These are phyloP conservation scores for Penicillium diatomitis DNA, from an alignment of 495 filamentous ascomycete genomes.

Conservation along the genomic window DNA sequence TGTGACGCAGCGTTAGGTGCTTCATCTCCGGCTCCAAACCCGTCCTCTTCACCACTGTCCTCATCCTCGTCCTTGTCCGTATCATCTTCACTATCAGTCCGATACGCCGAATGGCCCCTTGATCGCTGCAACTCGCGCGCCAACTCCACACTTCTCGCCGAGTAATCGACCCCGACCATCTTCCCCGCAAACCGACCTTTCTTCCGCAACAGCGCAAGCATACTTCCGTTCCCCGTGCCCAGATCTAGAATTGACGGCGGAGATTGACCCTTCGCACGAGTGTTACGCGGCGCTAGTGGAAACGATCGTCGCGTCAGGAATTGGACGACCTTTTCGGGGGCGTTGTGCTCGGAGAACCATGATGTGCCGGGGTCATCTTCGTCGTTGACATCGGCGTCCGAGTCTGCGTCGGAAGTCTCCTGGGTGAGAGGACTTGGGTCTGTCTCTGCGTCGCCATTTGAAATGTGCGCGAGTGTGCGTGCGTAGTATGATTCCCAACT, in stretches of 20 bases:
- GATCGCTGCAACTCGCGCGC: constrained; percentile 43
- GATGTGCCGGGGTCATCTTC: constrained; percentile 41
- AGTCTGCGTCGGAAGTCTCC: constrained; percentile 6
- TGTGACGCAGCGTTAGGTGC: background rate
- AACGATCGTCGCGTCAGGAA: constrained; percentile 33
- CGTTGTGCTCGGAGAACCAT: constrained; percentile 46
- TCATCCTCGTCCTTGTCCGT: constrained; percentile 21
- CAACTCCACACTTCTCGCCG: constrained; percentile 58
- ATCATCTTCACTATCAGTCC: constrained; percentile 24
- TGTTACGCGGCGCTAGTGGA: constrained; percentile 26
- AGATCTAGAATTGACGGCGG: constrained; percentile 56
- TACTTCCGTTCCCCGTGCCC: constrained; percentile 86
- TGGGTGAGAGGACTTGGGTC: background rate
- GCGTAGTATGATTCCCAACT: constrained; percentile 43
- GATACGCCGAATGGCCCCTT: constrained; percentile 33
- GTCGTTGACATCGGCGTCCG: constrained; percentile 19
- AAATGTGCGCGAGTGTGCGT: constrained; percentile 33
- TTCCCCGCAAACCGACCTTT: constrained; percentile 46
- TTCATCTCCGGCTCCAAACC: constrained; percentile 1
- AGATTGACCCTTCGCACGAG: constrained; percentile 1
- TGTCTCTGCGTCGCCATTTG: constrained; percentile 3
- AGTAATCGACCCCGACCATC: constrained; percentile 88
- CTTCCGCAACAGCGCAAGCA: constrained; percentile 66
- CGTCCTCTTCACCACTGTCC: constrained; percentile 6
- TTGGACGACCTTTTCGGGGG: constrained; percentile 38